Conservation (phyloP, 352 stramenopile species). For the Globisporangium camurandrum region DNA sequence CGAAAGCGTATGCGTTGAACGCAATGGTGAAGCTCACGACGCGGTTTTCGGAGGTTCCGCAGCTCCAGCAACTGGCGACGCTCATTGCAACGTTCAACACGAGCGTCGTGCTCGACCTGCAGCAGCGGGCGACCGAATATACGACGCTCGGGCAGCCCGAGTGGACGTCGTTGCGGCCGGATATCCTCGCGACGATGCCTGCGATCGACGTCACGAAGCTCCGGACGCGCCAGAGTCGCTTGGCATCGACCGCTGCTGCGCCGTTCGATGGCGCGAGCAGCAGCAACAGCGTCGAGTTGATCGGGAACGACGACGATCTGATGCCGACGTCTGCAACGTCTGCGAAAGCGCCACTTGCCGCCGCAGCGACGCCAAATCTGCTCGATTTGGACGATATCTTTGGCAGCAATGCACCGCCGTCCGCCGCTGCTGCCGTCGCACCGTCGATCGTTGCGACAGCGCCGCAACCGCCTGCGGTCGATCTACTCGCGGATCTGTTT, state of each 20-base stretch:
- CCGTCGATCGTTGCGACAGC: slow-evolving; percentile 10
- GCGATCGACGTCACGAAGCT: slow-evolving; percentile 88
- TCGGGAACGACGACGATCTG: slow-evolving; percentile 68
- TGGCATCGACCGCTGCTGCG: slow-evolving; percentile 23
- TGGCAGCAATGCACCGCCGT: slow-evolving; percentile 43
- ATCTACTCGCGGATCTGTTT: slow-evolving; percentile 95
- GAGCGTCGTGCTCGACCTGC: slow-evolving; percentile 93
- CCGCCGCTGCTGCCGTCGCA: slow-evolving; percentile 12
- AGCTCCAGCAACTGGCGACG: slow-evolving; percentile 73
- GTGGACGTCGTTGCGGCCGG: slow-evolving; percentile 63
- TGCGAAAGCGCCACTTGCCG: slow-evolving; percentile 5
- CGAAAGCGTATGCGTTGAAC: slow-evolving; percentile 78
- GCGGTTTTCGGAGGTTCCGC: slow-evolving; percentile 63
- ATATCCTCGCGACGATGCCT: slow-evolving; percentile 92
- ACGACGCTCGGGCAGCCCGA: slow-evolving; percentile 77
- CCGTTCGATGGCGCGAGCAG: not conserved
- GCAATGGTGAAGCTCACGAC: slow-evolving; percentile 95
- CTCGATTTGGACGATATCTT: slow-evolving; percentile 96
- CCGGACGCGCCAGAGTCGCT: slow-evolving; percentile 50
- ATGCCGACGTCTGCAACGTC: slow-evolving; percentile 1
- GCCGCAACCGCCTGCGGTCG: slow-evolving; percentile 36
- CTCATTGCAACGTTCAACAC: slow-evolving; percentile 89
- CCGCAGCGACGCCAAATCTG: slow-evolving; percentile 53
- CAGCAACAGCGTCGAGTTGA: slow-evolving; percentile 17
- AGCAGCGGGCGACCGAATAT: slow-evolving; percentile 96